Base-by-base conservation (phyloP, 192 early-diverging fungal species). In the Polychytrium aggregatum region DNA sequence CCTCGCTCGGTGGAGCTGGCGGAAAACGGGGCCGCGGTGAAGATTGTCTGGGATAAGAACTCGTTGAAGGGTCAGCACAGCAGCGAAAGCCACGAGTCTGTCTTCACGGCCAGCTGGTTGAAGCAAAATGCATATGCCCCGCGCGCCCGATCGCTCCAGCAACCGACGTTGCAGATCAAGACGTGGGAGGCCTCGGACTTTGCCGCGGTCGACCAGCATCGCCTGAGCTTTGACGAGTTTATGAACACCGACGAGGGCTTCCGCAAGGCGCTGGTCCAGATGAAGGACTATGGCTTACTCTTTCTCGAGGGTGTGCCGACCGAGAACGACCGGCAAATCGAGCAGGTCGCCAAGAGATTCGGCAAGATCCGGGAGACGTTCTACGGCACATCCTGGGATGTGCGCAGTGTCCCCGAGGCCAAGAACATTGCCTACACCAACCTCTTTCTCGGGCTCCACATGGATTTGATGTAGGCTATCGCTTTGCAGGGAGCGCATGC, bases 351-450 rank as follows among this genome's bases (percentile, higher is more conserved):
- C 0, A 62, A 78, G 44, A 47, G 71, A 46, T 83, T 90, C 52
- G 83, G 87, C 1, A 71, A 68, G 41, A 48, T 88, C 26, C 56
- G 72, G 44, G 67, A 85, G 31, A 82, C 83, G 0, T 84, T 90
- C 52, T 90, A 90, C 65, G 86, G 86, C 3, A 41, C 57, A 8
- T 71, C 72, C 17, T 88, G 79, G 76, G 76, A 90, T 62, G 87
- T 90, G 27, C 84, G 83, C 62, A 83, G 70, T 33, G 62, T 82
- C 2, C 74, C 74, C 4, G 63, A 85, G 39, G 73, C 84, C 11
- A 85, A 78, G 48, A 90, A 90, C 62, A 86, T 90, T 63, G 87
- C 87, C 3, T 90, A 90, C 54, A 88, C 87, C 0, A 70, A 64
- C 40, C 65, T 90, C 22, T 70, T 82, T 52, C 68, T 90, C 16